phyloP scores from a whole-genome alignment of 2,329 filamentous ascomycete species.

The Rhinocladiella similis region DNA sequence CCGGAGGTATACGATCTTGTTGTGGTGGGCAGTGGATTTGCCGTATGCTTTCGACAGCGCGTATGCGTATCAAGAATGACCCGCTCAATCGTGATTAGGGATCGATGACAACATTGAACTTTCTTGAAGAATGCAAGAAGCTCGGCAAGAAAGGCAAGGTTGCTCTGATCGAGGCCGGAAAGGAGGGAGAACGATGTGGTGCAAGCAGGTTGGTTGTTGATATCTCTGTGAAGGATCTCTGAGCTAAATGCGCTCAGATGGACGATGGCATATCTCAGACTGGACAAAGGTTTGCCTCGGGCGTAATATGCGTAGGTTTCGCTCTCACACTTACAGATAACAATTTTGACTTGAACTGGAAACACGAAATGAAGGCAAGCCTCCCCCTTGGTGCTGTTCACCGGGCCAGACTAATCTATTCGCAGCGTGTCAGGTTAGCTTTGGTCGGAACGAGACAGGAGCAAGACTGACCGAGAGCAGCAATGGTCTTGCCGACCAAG shows the following conservation, averaged over 20 bases:
- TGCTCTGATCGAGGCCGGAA: conserved; percentile 42
- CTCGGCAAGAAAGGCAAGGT: conserved; percentile 38
- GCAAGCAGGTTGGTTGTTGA: conserved; percentile 34
- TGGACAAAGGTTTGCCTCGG: conserved; percentile 33
- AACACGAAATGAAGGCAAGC: conserved; percentile 24
- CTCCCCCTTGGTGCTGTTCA: too few relatives aligned
- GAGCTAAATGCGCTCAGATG: conserved; percentile 18
- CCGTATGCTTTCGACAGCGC: conserved; percentile 15
- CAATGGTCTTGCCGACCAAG: conserved; percentile 39
- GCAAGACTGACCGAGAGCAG: conserved; percentile 5
- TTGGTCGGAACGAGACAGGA: not conserved
- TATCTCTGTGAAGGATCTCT: not conserved
- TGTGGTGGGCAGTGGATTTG: conserved; percentile 44
- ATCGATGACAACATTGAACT: conserved; percentile 42
- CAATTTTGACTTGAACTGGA: conserved; percentile 25
- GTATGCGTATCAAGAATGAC: not conserved
- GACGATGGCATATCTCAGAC: conserved; percentile 45
- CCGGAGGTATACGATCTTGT: conserved; percentile 38
- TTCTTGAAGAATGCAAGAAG: conserved; percentile 41
- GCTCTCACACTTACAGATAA: conserved; percentile 24
- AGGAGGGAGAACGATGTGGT: conserved; percentile 41
- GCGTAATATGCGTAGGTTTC: not conserved
- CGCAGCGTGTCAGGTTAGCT: conserved; percentile 12
- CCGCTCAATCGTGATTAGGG: conserved; percentile 22
- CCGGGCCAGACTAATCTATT: not conserved